A percentile compares a stretch with the other conserved stretches of the same genome.
Conservation (phyloP, 2,329 filamentous ascomycete genomes). For the Microcyclosporella mali region DNA sequence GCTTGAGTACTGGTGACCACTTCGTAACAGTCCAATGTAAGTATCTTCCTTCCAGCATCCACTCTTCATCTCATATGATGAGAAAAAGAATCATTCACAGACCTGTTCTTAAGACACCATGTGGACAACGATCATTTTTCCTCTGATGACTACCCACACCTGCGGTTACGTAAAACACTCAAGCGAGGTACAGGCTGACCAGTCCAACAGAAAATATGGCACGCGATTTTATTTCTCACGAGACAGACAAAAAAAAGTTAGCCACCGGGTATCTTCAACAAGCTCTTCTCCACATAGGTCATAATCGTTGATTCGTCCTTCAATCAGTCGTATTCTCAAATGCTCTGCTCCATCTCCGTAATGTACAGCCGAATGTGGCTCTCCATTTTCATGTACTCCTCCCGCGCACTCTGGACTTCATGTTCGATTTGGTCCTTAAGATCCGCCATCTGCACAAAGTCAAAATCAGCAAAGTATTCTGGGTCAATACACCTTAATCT, state of each 20-base stretch:
- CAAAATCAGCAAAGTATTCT: neutral
- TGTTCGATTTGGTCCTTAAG: slow-evolving; percentile 96
- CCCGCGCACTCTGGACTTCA: slow-evolving; percentile 82
- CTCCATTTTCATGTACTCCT: slow-evolving; percentile 96
- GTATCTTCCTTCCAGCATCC: slow-evolving; percentile 1
- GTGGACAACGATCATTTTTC: slow-evolving; percentile 11
- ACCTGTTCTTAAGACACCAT: slow-evolving; percentile 27
- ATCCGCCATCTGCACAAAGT: slow-evolving; percentile 71
- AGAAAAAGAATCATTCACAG: slow-evolving; percentile 24
- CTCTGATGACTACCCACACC: no score
- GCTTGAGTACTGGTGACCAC: slow-evolving; percentile 1
- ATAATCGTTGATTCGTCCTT: neutral
- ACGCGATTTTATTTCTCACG: no score
- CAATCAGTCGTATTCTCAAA: slow-evolving; percentile 35
- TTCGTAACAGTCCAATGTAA: no score
- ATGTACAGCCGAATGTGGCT: slow-evolving; percentile 96
- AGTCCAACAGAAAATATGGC: no score
- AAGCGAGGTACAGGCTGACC: no score
- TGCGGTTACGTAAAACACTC: no score
- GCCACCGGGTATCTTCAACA: slow-evolving; percentile 4
- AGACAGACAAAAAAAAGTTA: no score
- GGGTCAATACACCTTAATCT: neutral
- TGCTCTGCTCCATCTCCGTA: slow-evolving; percentile 94
- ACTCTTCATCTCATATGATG: slow-evolving; percentile 18
- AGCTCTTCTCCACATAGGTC: neutral